These are phyloP conservation scores for Erythrobasidium hasegawianum DNA, from an alignment of 1,284 basidiomycete genomes.

Conservation along the genomic window DNA sequence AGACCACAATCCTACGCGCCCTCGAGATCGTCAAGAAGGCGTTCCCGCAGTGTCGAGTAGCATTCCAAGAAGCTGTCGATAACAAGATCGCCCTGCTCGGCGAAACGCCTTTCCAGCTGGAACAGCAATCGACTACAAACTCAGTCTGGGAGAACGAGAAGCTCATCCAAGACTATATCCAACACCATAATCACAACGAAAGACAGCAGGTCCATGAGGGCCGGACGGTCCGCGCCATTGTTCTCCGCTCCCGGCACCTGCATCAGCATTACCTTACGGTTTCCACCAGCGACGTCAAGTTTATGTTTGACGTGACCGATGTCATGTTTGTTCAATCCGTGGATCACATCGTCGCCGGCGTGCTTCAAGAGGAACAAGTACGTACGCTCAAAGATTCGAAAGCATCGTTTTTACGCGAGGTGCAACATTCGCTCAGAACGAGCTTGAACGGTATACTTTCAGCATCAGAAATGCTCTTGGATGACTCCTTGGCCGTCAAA, in stretches of 20 bases:
- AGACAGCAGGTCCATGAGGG: neutral
- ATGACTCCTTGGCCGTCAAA: no score
- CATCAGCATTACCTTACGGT: slow-evolving; percentile 5
- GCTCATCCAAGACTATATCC: slow-evolving; percentile 8
- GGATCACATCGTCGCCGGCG: slow-evolving; percentile 10
- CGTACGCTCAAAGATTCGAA: slow-evolving; percentile 7
- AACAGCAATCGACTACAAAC: neutral
- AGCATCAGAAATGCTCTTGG: slow-evolving; percentile 26
- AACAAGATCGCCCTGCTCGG: neutral
- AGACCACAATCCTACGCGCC: neutral
- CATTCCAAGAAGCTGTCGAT: neutral
- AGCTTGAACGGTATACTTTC: slow-evolving; percentile 20
- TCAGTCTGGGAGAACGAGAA: slow-evolving; percentile 11
- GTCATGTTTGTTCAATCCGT: slow-evolving; percentile 15
- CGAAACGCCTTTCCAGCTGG: neutral
- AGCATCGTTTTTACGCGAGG: slow-evolving; percentile 5
- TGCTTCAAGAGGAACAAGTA: slow-evolving; percentile 9
- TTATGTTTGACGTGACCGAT: slow-evolving; percentile 17
- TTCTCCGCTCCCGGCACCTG: neutral
- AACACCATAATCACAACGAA: slow-evolving; percentile 7
- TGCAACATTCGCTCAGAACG: slow-evolving; percentile 23
- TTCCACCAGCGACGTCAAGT: neutral
- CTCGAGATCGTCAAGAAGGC: neutral
- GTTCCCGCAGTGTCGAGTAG: neutral
- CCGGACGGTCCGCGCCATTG: slow-evolving; percentile 7